These are phyloP conservation scores for Lasiosphaeris hirsuta DNA, from an alignment of 495 filamentous ascomycete genomes.

Conservation along the genomic window DNA sequence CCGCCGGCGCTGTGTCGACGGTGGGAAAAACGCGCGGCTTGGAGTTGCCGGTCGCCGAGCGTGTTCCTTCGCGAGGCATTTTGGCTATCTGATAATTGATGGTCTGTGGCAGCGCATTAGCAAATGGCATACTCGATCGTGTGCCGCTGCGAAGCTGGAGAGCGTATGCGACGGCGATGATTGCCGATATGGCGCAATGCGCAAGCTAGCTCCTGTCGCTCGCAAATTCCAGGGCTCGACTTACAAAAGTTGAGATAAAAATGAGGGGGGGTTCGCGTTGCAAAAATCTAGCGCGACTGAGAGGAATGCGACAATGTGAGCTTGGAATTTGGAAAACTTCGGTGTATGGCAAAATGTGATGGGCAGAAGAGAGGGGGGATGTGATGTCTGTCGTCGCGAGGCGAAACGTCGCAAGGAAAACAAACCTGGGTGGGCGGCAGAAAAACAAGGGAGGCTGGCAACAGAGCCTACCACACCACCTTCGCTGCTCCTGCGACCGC, in stretches of 20 bases:
- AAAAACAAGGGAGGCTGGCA: conserved; percentile 26
- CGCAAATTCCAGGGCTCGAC: conserved; percentile 14
- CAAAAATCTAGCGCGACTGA: neutral
- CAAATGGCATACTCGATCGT: conserved; percentile 1
- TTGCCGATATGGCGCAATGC: conserved; percentile 12
- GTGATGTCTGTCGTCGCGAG: conserved; percentile 20
- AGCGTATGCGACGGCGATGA: conserved; percentile 8
- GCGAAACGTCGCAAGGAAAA: conserved; percentile 26
- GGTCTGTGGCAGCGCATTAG: conserved; percentile 15
- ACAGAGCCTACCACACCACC: conserved; percentile 11
- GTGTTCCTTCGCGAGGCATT: conserved; percentile 56
- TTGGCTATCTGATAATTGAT: conserved; percentile 18
- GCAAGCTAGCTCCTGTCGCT: conserved; percentile 1
- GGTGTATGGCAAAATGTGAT: conserved; percentile 2
- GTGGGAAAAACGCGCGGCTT: conserved; percentile 51
- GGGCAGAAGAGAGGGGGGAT: conserved; percentile 13
- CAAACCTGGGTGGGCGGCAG: conserved; percentile 22
- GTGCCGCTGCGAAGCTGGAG: neutral
- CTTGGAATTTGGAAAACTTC: conserved; percentile 10
- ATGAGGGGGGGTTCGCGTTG: conserved; percentile 1
- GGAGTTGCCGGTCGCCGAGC: conserved; percentile 53
- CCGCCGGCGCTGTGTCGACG: conserved; percentile 47
- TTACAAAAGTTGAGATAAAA: conserved; percentile 11
- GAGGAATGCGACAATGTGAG: conserved; percentile 7
- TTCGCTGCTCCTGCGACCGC: conserved; percentile 1